These are phyloP conservation scores for Lavandula angustifolia DNA, from an alignment of 257 asterid genomes.

Conservation along the genomic window DNA sequence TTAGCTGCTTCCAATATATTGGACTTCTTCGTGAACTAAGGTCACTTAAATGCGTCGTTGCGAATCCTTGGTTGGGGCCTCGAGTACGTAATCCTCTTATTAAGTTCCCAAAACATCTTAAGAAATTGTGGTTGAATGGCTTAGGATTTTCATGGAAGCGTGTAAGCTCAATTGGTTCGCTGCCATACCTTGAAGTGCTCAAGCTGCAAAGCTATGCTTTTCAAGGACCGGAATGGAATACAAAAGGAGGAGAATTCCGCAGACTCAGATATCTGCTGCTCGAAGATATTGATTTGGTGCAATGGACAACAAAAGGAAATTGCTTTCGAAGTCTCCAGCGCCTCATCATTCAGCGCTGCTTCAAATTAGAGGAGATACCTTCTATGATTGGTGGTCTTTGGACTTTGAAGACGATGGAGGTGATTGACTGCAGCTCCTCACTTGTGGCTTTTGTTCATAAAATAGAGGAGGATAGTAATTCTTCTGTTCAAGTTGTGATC, in stretches of 20 bases:
- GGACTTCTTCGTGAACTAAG: no score
- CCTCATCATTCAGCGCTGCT: not conserved
- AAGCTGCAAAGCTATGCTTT: slow-evolving; percentile 6
- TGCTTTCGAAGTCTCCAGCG: not conserved
- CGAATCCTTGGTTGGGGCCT: no score
- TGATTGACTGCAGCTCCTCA: no score
- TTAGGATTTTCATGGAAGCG: not conserved
- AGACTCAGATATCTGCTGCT: not conserved
- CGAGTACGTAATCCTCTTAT: no score
- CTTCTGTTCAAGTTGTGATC: no score
- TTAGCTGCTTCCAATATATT: not conserved
- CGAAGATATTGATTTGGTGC: slow-evolving; percentile 6
- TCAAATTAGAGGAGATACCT: no score
- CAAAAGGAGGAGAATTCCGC: not conserved
- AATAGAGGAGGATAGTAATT: no score
- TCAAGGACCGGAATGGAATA: not conserved
- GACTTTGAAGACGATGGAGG: no score
- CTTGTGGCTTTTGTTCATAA: no score
- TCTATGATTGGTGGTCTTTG: no score
- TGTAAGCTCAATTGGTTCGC: no score
- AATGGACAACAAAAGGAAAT: not conserved
- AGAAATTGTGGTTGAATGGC: not conserved
- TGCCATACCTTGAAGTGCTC: not conserved
- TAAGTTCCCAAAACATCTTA: no score
- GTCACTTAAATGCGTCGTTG: not conserved